These are phyloP conservation scores for Galerina marginata DNA, from an alignment of 768 basidiomycete genomes.

Conservation along the genomic window DNA sequence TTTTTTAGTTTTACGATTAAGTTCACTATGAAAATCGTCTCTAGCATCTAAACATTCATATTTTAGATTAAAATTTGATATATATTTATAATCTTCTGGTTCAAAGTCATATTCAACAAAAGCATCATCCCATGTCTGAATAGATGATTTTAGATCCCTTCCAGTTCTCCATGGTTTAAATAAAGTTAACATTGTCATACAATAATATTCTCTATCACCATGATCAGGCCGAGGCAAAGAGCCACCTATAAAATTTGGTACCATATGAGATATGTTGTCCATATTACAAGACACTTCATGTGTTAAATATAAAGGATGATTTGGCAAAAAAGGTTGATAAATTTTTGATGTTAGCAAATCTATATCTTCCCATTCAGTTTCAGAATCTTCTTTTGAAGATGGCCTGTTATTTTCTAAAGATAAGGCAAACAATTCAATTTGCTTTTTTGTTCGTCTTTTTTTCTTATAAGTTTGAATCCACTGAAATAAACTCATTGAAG, in stretches of 20 bases:
- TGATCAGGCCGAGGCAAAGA: conserved; percentile 34
- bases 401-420: no score
- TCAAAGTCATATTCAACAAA: conserved; percentile 25
- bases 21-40: conserved; percentile 31
- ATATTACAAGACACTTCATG: conserved; percentile 18
- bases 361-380: neutral
- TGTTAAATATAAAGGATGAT: conserved; percentile 21
- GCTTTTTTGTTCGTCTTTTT: conserved; percentile 9
- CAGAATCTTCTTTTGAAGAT: no score
- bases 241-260: conserved; percentile 37
- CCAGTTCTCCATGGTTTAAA: conserved; percentile 37
- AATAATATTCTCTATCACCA: conserved; percentile 37
- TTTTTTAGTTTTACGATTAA: neutral
- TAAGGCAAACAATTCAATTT: neutral
- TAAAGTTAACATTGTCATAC: conserved; percentile 33
- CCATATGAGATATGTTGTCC: neutral
- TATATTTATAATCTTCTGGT: conserved; percentile 18
- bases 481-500: conserved; percentile 28
- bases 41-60: conserved; percentile 41
- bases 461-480: conserved; percentile 24
- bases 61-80: conserved; percentile 33
- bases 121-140: conserved; percentile 30
- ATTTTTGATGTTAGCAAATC: neutral
- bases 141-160: conserved; percentile 24
- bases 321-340: conserved; percentile 6